Base-by-base conservation (phyloP, 495 filamentous ascomycete genomes). In the Xylaria palmicola region DNA sequence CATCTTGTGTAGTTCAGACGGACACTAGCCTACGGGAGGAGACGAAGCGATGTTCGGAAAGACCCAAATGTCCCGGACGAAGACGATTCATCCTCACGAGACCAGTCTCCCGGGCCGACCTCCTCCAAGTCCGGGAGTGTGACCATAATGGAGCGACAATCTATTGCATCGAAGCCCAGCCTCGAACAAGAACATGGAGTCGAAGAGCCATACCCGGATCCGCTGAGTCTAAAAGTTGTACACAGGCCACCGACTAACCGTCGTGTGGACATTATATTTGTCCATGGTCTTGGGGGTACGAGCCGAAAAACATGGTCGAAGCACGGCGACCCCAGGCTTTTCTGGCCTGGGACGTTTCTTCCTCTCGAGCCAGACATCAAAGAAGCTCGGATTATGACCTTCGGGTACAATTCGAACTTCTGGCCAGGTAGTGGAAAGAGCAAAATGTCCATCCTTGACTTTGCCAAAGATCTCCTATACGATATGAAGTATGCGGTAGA, bases 341-440 rank as follows among this genome's bases (percentile, higher is more conserved):
- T 74, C 54, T 76, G 72, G 74, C 71, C 74, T 0, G 32, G 27
- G 5, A 49, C 29, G n/a, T 76, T 67, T 22, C 58, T 77, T 4
- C 74, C 74, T 7, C 45, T 68, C 9, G 74, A 76, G 27, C 58
- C 70, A 3, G 68, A 70, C 15, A 54, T 75, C 9, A 44, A 52
- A 17, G 7, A 30, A 7, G 68, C 66, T 13, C 63, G 75, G 52
- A 72, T 77, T 27, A 40, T 72, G 34, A 71, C 70, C 0, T 77
- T 74, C 32, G 75, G 75, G 1, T 77, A 77, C 51, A 72, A 77
- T 65, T 66, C 72, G 4, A 68, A 68, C 32, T 72, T 75, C 47
- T 39, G 17, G 6, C 63, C 15, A 49, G 45, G 51, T 27, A 62
- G 61, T 2, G 60, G 43, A 12, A 52, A 59, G 12, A 65, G 52